phyloP scores from a whole-genome alignment of 1,139 yeast species.

The Blastobotrys indianensis region DNA sequence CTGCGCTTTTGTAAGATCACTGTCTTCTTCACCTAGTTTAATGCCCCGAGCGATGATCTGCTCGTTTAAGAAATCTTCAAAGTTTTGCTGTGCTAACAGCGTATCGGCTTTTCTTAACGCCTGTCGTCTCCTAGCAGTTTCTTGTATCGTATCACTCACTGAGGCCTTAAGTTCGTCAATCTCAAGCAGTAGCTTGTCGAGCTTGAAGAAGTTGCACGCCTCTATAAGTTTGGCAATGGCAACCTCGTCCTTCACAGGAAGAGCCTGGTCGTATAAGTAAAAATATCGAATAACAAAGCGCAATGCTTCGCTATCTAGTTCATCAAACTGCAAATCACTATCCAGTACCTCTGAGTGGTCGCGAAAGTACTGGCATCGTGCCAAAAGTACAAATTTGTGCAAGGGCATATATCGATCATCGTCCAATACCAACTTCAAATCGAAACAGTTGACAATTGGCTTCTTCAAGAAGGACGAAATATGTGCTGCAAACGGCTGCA shows the following conservation, averaged over 20 bases:
- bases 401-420: constrained; percentile 11
- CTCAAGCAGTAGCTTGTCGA: constrained; percentile 38
- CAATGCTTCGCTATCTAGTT: constrained; percentile 31
- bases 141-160: not conserved
- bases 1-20: constrained; percentile 7
- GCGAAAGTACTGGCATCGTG: constrained; percentile 33
- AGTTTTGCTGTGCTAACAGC: constrained; percentile 23
- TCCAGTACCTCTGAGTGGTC: constrained; percentile 22
- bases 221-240: constrained; percentile 28
- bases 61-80: constrained; percentile 35
- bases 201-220: constrained; percentile 36
- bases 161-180: constrained; percentile 26
- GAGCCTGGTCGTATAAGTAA: constrained; percentile 43
- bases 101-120: constrained; percentile 18
- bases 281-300: constrained; percentile 44
- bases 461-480: constrained; percentile 44
- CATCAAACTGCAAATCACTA: constrained; percentile 20
- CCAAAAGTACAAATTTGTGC: constrained; percentile 39
- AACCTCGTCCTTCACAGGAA: constrained; percentile 30
- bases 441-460: constrained; percentile 22
- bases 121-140: constrained; percentile 10
- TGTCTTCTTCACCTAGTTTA: constrained; percentile 4
- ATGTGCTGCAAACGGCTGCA: constrained; percentile 74
- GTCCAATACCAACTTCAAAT: constrained; percentile 12
- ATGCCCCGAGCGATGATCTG: constrained; percentile 34